phyloP scores from a whole-genome alignment of 2,329 filamentous ascomycete species.

The Kalmusia sp. region DNA sequence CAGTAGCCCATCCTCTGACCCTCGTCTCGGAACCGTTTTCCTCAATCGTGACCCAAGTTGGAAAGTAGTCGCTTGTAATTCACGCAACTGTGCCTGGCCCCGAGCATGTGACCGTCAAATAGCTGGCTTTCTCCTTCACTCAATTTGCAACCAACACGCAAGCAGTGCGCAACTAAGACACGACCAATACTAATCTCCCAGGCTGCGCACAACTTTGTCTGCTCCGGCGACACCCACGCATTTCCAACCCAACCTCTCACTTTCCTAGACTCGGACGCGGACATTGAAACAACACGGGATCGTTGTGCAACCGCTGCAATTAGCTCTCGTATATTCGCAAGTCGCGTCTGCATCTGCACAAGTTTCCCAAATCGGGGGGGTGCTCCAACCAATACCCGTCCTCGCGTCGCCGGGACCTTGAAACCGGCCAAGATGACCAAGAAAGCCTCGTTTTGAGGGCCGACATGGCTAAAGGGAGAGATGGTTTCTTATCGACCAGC shows the following conservation, averaged over 20 bases:
- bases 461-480: neutral
- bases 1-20: neutral
- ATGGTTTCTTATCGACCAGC: neutral
- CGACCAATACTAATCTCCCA: no score
- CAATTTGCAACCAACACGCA: neutral
- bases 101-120: neutral
- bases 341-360: neutral
- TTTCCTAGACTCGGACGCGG: neutral
- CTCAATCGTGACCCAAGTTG: neutral
- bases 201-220: no score
- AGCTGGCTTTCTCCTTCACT: constrained; percentile 20
- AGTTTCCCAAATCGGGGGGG: neutral
- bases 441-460: neutral
- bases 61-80: neutral
- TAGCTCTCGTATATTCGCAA: neutral
- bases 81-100: neutral
- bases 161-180: no score
- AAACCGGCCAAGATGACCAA: constrained; percentile 3
- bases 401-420: neutral
- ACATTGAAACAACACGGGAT: neutral
- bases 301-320: no score
- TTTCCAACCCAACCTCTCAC: neutral
- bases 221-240: no score
- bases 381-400: neutral
- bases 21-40: neutral